A percentile compares a stretch with the other conserved stretches of the same genome.
Evolutionary conservation across 148 eudicot genomes (phyloP).

Genomic region (Camellia granthamiana): DNA sequence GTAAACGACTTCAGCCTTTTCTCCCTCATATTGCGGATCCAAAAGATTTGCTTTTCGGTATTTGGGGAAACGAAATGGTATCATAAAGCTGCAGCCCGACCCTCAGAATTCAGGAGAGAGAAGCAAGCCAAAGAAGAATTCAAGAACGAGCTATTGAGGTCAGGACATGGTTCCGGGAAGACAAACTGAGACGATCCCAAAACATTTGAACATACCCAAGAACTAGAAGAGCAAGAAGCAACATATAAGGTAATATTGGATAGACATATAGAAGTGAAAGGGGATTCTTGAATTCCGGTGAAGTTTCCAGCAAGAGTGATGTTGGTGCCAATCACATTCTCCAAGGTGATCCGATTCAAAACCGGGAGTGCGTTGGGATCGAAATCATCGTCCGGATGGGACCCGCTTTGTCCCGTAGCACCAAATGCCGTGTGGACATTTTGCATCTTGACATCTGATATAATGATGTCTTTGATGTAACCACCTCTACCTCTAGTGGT

Average conservation of each 20-base stretch:
- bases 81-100: constrained; percentile 25
- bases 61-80: neutral
- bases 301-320: constrained; percentile 44
- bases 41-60: neutral
- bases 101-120: constrained; percentile 23
- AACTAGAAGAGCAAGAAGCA: constrained; percentile 20
- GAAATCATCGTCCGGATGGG: constrained; percentile 44
- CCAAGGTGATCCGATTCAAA: constrained; percentile 33
- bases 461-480: constrained; percentile 31
- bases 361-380: constrained; percentile 40
- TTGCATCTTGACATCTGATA: constrained; percentile 30
- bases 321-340: constrained; percentile 32
- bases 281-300: constrained; percentile 41
- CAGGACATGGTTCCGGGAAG: constrained; percentile 48
- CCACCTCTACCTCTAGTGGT: constrained; percentile 51
- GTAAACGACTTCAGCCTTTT: neutral
- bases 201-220: constrained; percentile 53
- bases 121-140: constrained; percentile 17
- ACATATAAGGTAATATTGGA: constrained; percentile 36
- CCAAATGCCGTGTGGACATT: constrained; percentile 36
- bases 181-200: constrained; percentile 37
- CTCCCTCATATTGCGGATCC: no score
- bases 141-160: constrained; percentile 27
- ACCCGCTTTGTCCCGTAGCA: constrained; percentile 38
- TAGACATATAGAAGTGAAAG: constrained; percentile 34